phyloP scores from a whole-genome alignment of 768 basidiomycete genomes.

The Mycena albidolilacea region DNA sequence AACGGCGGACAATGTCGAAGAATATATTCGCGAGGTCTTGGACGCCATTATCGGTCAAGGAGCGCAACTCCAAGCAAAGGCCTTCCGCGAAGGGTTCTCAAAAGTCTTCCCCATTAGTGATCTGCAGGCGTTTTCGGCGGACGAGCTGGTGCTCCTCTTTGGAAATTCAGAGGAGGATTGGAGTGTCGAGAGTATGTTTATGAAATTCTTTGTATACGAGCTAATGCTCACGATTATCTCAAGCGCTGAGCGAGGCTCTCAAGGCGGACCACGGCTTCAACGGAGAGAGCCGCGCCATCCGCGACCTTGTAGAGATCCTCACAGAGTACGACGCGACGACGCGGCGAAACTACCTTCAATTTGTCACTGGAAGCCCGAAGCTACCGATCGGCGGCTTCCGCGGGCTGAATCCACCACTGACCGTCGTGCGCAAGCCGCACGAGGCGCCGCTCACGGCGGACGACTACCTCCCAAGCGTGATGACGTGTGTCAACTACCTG shows the following conservation, averaged over 20 bases:
- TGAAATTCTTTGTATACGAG: constrained; percentile 1
- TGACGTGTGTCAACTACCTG: constrained; percentile 98
- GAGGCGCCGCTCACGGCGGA: constrained; percentile 93
- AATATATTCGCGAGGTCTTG: constrained; percentile 90
- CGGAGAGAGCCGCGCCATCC: constrained; percentile 92
- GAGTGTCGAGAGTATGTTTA: constrained; percentile 85
- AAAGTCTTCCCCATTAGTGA: constrained; percentile 96
- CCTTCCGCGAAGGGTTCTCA: constrained; percentile 95
- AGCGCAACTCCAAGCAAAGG: constrained; percentile 82
- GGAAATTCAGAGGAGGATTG: constrained; percentile 99
- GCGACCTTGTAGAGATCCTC: constrained; percentile 90
- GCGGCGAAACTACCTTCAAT: constrained; percentile 93
- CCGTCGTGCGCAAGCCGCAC: constrained; percentile 97
- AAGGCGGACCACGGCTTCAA: constrained; percentile 99
- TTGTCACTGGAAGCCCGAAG: constrained; percentile 98
- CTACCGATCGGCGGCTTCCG: constrained; percentile 98
- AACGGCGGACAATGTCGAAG: constrained; percentile 89
- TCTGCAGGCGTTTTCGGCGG: constrained; percentile 91
- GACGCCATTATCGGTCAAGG: constrained; percentile 92
- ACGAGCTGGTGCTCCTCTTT: constrained; percentile 96
- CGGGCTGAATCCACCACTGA: constrained; percentile 92
- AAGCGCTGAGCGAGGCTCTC: constrained; percentile 89
- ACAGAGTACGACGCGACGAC: constrained; percentile 79
- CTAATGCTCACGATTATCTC: constrained; percentile 33
- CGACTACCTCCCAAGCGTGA: constrained; percentile 96